Percentiles rank a stretch among this genome's conserved stretches.
phyloP scores from a whole-genome alignment of 2,329 filamentous ascomycete species.

The Fusarium solani-melongenae region DNA sequence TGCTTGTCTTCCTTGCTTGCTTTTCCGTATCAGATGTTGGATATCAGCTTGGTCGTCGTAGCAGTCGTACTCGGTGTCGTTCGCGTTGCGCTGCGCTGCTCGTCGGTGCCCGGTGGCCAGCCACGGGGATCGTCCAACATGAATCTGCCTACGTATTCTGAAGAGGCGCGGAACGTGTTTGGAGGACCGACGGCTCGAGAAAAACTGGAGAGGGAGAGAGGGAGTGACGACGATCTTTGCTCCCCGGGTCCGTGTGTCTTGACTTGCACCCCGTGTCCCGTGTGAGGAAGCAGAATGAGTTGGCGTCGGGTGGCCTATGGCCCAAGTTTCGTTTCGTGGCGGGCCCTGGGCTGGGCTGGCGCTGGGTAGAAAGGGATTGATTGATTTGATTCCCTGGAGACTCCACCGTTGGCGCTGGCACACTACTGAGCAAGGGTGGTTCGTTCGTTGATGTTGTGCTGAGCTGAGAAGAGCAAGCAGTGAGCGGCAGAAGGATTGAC shows the following conservation, averaged over 20 bases:
- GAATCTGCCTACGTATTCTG: slow-evolving; percentile 10
- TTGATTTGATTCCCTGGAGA: slow-evolving; percentile 17
- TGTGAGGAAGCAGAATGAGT: slow-evolving; percentile 18
- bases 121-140: slow-evolving; percentile 37
- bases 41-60: slow-evolving; percentile 20
- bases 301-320: slow-evolving; percentile 24
- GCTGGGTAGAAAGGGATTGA: slow-evolving; percentile 12
- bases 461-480: background rate
- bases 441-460: background rate
- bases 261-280: background rate
- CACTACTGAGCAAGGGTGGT: slow-evolving; percentile 9
- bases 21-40: background rate
- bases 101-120: slow-evolving; percentile 34
- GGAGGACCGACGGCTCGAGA: background rate
- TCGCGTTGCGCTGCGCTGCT: slow-evolving; percentile 23
- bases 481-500: background rate
- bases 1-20: slow-evolving; percentile 5
- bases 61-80: slow-evolving; percentile 8
- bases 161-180: background rate
- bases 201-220: slow-evolving; percentile 35
- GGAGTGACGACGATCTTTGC: slow-evolving; percentile 31
- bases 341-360: slow-evolving; percentile 9
- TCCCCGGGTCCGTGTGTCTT: slow-evolving; percentile 15
- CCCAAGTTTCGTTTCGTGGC: slow-evolving; percentile 42
- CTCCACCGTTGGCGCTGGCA: slow-evolving; percentile 27